Evolutionary conservation across 331 rosid genomes (phyloP).

Genomic region (Rosa hybrid): DNA sequence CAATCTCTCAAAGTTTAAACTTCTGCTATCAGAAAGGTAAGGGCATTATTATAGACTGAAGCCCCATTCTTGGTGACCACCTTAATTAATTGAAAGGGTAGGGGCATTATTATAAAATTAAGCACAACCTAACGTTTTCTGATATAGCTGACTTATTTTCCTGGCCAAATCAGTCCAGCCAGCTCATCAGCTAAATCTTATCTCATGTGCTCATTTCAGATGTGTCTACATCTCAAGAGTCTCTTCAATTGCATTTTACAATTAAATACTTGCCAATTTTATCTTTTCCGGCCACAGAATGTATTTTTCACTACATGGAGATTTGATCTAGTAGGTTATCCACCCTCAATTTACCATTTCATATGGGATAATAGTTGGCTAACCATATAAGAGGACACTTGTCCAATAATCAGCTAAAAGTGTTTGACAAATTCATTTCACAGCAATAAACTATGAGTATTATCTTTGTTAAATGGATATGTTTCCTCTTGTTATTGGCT

Average conservation of each 20-base stretch:
- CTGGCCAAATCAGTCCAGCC: not conserved
- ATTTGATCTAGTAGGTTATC: no score
- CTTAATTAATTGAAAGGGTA: not conserved
- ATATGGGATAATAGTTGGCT: no score
- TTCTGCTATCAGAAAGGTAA: not conserved
- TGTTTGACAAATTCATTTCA: no score
- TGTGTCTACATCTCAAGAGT: not conserved
- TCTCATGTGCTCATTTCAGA: not conserved
- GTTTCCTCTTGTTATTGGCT: no score
- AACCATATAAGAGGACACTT: no score
- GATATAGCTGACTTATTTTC: not conserved
- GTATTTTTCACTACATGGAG: not conserved
- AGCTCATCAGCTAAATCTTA: not conserved
- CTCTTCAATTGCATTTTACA: not conserved
- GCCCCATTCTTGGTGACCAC: not conserved
- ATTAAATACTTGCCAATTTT: not conserved
- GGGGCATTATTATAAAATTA: not conserved
- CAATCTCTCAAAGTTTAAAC: constrained; percentile 5
- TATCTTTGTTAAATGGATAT: no score
- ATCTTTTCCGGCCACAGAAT: not conserved
- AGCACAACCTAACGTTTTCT: not conserved
- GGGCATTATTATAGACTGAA: not conserved
- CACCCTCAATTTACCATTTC: no score
- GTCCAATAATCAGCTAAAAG: no score
- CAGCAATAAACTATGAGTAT: no score